Evolutionary conservation across 2,329 filamentous ascomycete species (phyloP), one percentile per base, ranked within the genome.

Genomic region (Aspergillus niger): DNA sequence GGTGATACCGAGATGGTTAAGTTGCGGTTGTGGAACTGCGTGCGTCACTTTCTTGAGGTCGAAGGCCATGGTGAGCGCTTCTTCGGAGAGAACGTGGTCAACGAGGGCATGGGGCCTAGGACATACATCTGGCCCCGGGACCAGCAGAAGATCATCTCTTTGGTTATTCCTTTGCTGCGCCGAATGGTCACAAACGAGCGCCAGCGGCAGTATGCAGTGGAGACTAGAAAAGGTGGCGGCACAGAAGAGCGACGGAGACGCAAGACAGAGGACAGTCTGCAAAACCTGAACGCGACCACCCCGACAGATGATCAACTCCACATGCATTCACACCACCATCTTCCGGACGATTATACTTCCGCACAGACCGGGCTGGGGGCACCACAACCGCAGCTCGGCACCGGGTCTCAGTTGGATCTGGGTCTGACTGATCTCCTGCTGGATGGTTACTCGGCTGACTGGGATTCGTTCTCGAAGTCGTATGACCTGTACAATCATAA

Each of bases 121-220:
- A 77, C 77, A 7, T 75, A 83, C 57, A 72, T 82, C 13, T 86
- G 84, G 84, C 84, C 84, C 3, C 74, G 77, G 50, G 83, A 86
- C 64, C 79, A 79, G 53, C 82, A 83, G 58, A 81, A 81, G 61
- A 83, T 86, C 53, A 82, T 86, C 43, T 77, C 80, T n/a, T 72
- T 85, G 22, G 80, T 85, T n/a, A 85, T 83, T 62, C 84, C 83
- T 11, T 70, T 86, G 49, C 74, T 86, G 60, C 73, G 84, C 59
- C 77, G 84, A 24, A 85, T 86, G 83, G 83, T 86, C 11, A 86
- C 83, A 15, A 86, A 86, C 60, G 84, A 86, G 69, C 77, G 84
- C 24, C 84, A 86, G 67, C 76, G 84, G 39, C 77, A 83, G 67
- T 86, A 86, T 70, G 84, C 84, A 1, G 81, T 85, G 30, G 82